Conservation (phyloP, 73 alveolate species). For the Breviolum minutum region DNA sequence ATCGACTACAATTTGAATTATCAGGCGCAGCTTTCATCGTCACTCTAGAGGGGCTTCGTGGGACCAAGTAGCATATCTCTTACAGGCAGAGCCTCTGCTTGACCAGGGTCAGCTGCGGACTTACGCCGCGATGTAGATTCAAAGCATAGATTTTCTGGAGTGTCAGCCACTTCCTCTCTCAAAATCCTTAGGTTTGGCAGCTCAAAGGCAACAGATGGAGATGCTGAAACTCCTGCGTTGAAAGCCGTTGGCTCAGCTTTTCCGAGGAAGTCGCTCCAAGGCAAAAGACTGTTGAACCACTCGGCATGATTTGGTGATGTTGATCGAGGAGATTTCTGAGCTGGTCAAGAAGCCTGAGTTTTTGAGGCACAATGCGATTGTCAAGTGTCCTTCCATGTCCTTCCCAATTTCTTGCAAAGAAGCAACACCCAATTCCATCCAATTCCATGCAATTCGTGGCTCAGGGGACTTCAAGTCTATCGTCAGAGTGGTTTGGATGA, state of each 20-base stretch:
- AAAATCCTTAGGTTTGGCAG: constrained; percentile 44
- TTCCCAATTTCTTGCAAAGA: background rate
- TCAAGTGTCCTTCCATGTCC: background rate
- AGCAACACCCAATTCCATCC: background rate
- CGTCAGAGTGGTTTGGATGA: constrained; percentile 15
- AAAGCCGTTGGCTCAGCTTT: constrained; percentile 1
- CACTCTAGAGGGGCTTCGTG: background rate
- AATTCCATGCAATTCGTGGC: background rate
- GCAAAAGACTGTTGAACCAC: too few species aligned
- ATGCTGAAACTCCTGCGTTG: constrained; percentile 54
- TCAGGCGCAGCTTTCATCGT: background rate
- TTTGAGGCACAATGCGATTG: background rate
- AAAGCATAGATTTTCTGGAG: background rate
- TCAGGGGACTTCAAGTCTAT: constrained; percentile 38
- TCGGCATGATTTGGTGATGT: too few species aligned
- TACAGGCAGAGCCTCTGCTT: constrained; percentile 64
- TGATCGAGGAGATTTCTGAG: constrained; percentile 5
- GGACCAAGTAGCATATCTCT: too few species aligned
- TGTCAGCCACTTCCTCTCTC: background rate
- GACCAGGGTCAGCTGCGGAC: constrained; percentile 54
- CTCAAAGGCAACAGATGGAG: constrained; percentile 57
- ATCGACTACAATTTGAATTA: constrained; percentile 73
- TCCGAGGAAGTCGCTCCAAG: background rate
- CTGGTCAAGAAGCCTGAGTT: constrained; percentile 8
- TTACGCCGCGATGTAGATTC: background rate